These are phyloP conservation scores for Kuraishia molischiana DNA, from an alignment of 805 yeast genomes.

Conservation along the genomic window DNA sequence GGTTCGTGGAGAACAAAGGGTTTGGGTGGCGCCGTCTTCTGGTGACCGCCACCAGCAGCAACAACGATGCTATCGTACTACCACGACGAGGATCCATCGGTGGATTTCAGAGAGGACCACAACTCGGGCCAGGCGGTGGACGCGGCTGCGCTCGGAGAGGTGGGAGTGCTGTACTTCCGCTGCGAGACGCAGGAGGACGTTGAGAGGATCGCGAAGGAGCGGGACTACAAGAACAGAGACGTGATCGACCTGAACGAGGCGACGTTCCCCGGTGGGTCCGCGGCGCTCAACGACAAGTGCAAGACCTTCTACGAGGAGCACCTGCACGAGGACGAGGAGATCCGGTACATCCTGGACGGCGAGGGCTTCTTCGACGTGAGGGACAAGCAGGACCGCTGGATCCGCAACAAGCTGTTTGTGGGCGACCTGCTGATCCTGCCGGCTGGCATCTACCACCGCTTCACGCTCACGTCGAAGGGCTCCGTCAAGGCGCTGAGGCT, in stretches of 20 bases:
- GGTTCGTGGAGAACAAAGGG: too few relatives aligned
- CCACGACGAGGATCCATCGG: constrained; percentile 50
- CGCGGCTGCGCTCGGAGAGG: constrained; percentile 32
- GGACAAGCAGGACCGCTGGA: constrained; percentile 56
- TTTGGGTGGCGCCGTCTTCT: not conserved
- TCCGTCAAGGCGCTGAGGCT: constrained; percentile 71
- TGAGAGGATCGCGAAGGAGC: constrained; percentile 52
- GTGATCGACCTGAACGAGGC: constrained; percentile 47
- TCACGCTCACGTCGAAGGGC: constrained; percentile 59
- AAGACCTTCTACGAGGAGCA: constrained; percentile 73
- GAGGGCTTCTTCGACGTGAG: constrained; percentile 89
- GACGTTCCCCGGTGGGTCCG: constrained; percentile 53
- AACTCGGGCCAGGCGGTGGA: constrained; percentile 56
- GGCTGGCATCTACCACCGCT: constrained; percentile 91
- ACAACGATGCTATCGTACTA: constrained; percentile 42
- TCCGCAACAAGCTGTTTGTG: constrained; percentile 53
- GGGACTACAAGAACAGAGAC: constrained; percentile 78
- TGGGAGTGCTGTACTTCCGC: constrained; percentile 64
- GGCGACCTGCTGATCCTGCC: constrained; percentile 73
- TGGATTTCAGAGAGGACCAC: constrained; percentile 61
- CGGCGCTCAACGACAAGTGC: constrained; percentile 54
- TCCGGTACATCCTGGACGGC: constrained; percentile 82
- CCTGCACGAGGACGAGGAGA: constrained; percentile 95
- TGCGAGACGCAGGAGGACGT: constrained; percentile 45
- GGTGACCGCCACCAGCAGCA: not conserved